Evolutionary conservation across 169 alveolate genomes (phyloP), one percentile per base, ranked within the genome.

Genomic region (Cryptosporidium canis): DNA sequence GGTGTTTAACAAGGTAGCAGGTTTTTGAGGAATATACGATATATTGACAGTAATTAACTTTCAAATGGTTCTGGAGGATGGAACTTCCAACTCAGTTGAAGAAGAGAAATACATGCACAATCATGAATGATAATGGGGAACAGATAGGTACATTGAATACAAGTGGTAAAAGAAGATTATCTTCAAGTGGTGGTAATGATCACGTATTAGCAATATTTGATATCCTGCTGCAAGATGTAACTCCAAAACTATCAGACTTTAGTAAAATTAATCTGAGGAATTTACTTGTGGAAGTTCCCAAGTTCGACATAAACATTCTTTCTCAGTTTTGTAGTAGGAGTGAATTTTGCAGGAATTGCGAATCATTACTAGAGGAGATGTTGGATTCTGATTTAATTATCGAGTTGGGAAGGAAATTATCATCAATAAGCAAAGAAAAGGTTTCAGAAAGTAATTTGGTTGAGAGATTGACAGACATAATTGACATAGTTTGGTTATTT

Each of bases 41-140:
- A 29, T 29, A 6, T 58, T 0, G 12, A 14, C 12, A 51, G 7
- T 21, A 51, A 3, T 51, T 51, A 18, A 18, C 35, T 51, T 18
- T 18, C 24, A 61, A 61, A 61, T 61, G 43, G 18, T 31, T 61
- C 7, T 21, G 39, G 16, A 55, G 43, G n/a, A 77, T 58, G 71
- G 87, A 21, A 16, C 44, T 77, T 58, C 72, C 87, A 16, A 77
- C 41, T 31, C 87, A 77, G 61, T 77, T 77, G 33, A 77, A 77
- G 31, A 77, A 61, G 48, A 44, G 87, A 27, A 55, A 77, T 58
- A 24, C 37, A 21, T 77, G 87, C 51, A 31, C 12, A 55, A 58
- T 70, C 1, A 37, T 29, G 67, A 39, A 27, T 43, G 12, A 71
- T 4, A 71, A 12, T 16, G 53, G 9, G 37, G 70, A 33, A 6